Conservation (phyloP, 805 yeast species). For the Ogataea neopini region DNA sequence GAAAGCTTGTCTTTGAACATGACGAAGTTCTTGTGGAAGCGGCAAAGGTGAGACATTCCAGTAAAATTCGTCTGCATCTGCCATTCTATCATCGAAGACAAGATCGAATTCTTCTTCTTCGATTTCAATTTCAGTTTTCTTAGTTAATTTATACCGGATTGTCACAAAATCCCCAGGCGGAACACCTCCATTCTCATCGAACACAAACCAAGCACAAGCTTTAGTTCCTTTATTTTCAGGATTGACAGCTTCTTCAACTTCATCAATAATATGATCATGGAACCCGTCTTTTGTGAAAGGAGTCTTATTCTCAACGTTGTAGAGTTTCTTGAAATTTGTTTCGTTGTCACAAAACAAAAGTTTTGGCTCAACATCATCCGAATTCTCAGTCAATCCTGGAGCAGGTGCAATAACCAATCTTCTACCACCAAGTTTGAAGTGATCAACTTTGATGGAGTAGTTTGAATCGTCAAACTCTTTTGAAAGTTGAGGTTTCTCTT, state of each 20-base stretch:
- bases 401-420: slow-evolving; percentile 78
- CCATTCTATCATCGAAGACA: slow-evolving; percentile 66
- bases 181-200: slow-evolving; percentile 74
- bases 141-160: slow-evolving; percentile 66
- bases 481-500: slow-evolving; percentile 50
- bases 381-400: slow-evolving; percentile 63
- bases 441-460: slow-evolving; percentile 58
- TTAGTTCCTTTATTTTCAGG: slow-evolving; percentile 78
- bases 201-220: slow-evolving; percentile 79
- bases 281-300: slow-evolving; percentile 84
- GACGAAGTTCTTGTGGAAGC: slow-evolving; percentile 72
- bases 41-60: slow-evolving; percentile 88
- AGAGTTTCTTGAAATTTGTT: slow-evolving; percentile 71
- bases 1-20: slow-evolving; percentile 89
- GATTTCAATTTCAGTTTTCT: slow-evolving; percentile 39
- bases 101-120: slow-evolving; percentile 77
- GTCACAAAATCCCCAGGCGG: slow-evolving; percentile 89
- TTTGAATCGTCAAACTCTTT: slow-evolving; percentile 41
- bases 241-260: slow-evolving; percentile 59
- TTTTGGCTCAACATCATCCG: slow-evolving; percentile 71
- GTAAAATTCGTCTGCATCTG: slow-evolving; percentile 91
- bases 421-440: slow-evolving; percentile 66
- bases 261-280: slow-evolving; percentile 77
- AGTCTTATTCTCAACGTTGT: slow-evolving; percentile 58
- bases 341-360: slow-evolving; percentile 88